Percentiles rank a stretch among this genome's conserved stretches.
These are phyloP conservation scores for Ascobolus immersus DNA, from an alignment of 495 filamentous ascomycete genomes.

Conservation along the genomic window DNA sequence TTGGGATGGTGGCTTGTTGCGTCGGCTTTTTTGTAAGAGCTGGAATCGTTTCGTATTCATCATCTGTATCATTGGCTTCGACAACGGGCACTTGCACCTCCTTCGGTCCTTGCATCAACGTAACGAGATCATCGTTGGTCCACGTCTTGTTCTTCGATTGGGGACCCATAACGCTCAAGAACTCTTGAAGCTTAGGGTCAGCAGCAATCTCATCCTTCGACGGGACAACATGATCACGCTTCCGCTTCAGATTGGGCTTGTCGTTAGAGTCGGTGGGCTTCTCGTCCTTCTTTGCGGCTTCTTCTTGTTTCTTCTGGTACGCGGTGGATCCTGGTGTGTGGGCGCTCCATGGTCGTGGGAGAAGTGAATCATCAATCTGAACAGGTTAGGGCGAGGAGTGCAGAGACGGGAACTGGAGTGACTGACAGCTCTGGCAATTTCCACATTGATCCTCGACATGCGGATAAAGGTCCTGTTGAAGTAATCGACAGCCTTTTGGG, in stretches of 20 bases:
- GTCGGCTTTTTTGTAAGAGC: conserved; percentile 20
- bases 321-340: conserved; percentile 13
- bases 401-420: background rate
- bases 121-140: conserved; percentile 31
- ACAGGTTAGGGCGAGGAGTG: conserved; percentile 10
- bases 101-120: conserved; percentile 23
- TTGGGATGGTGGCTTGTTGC: conserved; percentile 1
- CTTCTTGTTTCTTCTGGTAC: conserved; percentile 28
- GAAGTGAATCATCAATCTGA: conserved; percentile 17
- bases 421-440: conserved; percentile 65
- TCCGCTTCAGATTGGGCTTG: conserved; percentile 22
- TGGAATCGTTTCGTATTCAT: conserved; percentile 38
- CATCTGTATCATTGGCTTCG: conserved; percentile 28
- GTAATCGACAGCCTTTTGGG: conserved; percentile 60
- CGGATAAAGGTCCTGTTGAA: conserved; percentile 88
- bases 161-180: conserved; percentile 54
- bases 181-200: conserved; percentile 67
- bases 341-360: conserved; percentile 17
- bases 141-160: conserved; percentile 40
- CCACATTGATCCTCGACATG: conserved; percentile 85
- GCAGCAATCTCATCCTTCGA: conserved; percentile 1
- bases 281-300: conserved; percentile 12
- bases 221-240: conserved; percentile 21
- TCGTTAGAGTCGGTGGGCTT: conserved; percentile 3
- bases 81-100: conserved; percentile 17